Evolutionary conservation across 352 stramenopile species (phyloP).

Genomic region (Globisporangium recalcitrans): DNA sequence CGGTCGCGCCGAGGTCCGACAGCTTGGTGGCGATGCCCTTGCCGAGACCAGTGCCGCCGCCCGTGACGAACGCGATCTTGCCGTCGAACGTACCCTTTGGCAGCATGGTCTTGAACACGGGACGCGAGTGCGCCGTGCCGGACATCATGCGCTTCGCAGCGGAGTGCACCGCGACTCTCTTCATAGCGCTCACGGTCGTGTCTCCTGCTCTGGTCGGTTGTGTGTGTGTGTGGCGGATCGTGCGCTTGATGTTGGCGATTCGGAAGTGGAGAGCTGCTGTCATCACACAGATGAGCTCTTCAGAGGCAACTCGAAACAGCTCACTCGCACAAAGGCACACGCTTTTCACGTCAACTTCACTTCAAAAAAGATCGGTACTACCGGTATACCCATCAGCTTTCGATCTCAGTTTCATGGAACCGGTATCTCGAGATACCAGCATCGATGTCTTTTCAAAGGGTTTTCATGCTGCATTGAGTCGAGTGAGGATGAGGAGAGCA

Average conservation of each 20-base stretch:
- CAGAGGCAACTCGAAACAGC: background rate
- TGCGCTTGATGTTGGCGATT: background rate
- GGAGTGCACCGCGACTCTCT: background rate
- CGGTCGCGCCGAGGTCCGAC: conserved; percentile 88
- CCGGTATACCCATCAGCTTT: too few species aligned
- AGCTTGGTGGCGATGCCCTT: conserved; percentile 93
- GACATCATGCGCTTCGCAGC: conserved; percentile 7
- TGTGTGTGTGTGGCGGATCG: background rate
- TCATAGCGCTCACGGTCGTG: background rate
- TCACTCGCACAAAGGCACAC: background rate
- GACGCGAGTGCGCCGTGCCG: conserved; percentile 19
- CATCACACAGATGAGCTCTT: background rate
- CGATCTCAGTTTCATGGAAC: too few species aligned
- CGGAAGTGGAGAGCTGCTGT: background rate
- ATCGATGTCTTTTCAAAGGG: too few species aligned
- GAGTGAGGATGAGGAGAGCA: too few species aligned
- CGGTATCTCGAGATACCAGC: too few species aligned
- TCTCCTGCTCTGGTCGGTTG: background rate
- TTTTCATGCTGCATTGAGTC: too few species aligned
- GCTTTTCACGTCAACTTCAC: conserved; percentile 3
- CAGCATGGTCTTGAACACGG: conserved; percentile 61
- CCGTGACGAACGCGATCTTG: conserved; percentile 92
- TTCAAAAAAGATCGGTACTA: background rate
- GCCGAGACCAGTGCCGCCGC: conserved; percentile 92
- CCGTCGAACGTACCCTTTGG: conserved; percentile 57